Evolutionary conservation across 768 basidiomycete genomes (phyloP), one percentile per base, ranked within the genome.

Genomic region (Pleurotus tuoliensis): DNA sequence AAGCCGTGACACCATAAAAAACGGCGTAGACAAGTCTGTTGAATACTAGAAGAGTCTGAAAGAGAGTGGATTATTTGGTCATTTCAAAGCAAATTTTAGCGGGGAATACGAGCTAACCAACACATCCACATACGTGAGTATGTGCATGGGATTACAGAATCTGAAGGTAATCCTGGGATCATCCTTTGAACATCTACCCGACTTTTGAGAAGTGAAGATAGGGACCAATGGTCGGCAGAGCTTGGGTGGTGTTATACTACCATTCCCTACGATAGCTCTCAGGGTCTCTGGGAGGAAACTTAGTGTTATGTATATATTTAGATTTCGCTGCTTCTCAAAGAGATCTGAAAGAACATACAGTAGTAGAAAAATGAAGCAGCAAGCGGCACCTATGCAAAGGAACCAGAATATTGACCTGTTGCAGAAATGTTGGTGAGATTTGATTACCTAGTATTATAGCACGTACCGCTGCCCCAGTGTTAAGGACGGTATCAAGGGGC

Each of bases 391-490:
- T 34, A 84, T 83, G 55, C 74, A 75, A 7, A 84, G 66, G 64
- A 84, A 83, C 83, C 82, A 85, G 61, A 85, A 85, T 1, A 85
- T 81, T 9, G 83, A 75, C 61, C 81, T 83, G 44, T 9, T 7
- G 27, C 5, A 9, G 0, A 39, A 7, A 3, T n/a, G 56, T 27
- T 46, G 8, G 40, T 43, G 39, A 53, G 45, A 53, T 30, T 9
- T 41, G 55, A 38, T 55, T 38, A 56, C 40, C 11, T 46, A 30
- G 22, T 9, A 59, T 27, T 9, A 12, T 5, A 5, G 24, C 9
- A 61, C 67, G 49, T 43, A 82, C 83, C 83, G 79, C 87, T 86
- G 88, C 13, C 87, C 86, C 1, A n/a, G n/a, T n/a, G n/a, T n/a
- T n/a, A n/a, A n/a, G n/a, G n/a, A n/a, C n/a, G n/a, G n/a, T n/a